phyloP scores from a whole-genome alignment of 1,139 yeast genomes.

The Hemisphaericaspora xylanilytica region DNA sequence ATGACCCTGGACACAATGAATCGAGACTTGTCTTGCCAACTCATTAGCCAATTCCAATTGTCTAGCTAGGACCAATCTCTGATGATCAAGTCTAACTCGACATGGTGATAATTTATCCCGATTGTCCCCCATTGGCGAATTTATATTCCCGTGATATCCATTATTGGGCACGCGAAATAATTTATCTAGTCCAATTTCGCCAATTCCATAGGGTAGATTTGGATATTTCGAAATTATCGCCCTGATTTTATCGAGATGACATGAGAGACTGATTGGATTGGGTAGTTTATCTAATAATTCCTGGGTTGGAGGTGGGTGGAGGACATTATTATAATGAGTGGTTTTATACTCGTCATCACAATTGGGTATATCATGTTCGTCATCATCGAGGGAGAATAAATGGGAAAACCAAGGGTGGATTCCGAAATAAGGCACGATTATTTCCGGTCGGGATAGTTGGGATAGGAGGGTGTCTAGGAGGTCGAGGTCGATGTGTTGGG shows the following conservation, averaged over 20 bases:
- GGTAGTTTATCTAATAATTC: constrained; percentile 56
- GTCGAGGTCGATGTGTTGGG: constrained; percentile 50
- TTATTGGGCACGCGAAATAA: constrained; percentile 62
- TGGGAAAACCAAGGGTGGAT: constrained; percentile 92
- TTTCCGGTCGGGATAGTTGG: constrained; percentile 17
- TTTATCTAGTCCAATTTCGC: constrained; percentile 89
- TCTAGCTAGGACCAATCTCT: constrained; percentile 44
- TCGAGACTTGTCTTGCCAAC: constrained; percentile 53
- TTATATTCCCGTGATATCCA: constrained; percentile 51
- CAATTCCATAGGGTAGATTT: constrained; percentile 45
- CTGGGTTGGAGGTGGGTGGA: constrained; percentile 40
- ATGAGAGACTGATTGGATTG: constrained; percentile 49
- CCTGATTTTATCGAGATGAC: constrained; percentile 33
- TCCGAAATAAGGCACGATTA: constrained; percentile 67
- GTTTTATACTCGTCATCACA: constrained; percentile 20
- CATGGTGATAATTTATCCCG: constrained; percentile 36
- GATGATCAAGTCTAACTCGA: constrained; percentile 64
- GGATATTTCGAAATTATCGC: constrained; percentile 22
- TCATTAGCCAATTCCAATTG: constrained; percentile 57
- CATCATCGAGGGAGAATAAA: constrained; percentile 43
- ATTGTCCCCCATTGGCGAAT: constrained; percentile 12
- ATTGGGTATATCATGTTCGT: too few species aligned
- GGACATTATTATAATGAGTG: constrained; percentile 55
- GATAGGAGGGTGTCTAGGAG: constrained; percentile 32
- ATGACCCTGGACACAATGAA: constrained; percentile 84